Evolutionary conservation across 768 basidiomycete genomes (phyloP), one percentile per base, ranked within the genome.

Genomic region (Cystoderma amianthinum): DNA sequence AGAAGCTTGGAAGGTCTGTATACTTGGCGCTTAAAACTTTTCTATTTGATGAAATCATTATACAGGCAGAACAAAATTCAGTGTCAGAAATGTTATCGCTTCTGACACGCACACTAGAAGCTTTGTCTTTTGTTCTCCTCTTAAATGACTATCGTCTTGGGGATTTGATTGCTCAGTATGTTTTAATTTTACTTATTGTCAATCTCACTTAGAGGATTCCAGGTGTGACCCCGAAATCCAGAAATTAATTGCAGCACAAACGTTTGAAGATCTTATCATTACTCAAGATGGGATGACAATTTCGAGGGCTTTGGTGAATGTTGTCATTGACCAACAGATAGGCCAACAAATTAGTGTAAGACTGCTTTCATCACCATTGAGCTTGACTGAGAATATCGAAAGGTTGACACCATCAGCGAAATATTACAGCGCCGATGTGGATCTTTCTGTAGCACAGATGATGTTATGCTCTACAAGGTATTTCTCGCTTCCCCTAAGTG

Each of bases 361-460:
- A 59, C 19, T 15, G 16, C 38, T 38, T 10, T 30, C 35, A 18
- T 25, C 52, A 24, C 48, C 44, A 39, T 47, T 13, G 24, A n/a
- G 11, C 11, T 41, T 24, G 22, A 19, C 17, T 39, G 45, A 30
- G 47, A 39, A 45, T 49, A 44, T n/a, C 11, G 43, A 44, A 44
- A 95, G 93, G 89, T 99, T 48, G 96, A 99, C 60, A 88, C 92
- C 4, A 88, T 99, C 59, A 95, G 91, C 57, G 93, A 97, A 53
- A 81, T 93, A 32, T 64, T 99, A 28, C 95, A 98, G 56, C 82
- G 88, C 52, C 75, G 92, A 57, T 99, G 96, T 50, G 94, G 95
- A 2, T 90, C 93, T 11, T 98, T 98, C 74, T 97, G 93, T 61
- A 94, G 94, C 50, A 85, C 94, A 2, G 96, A 97, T 55, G 96